Conservation (phyloP, 2,329 filamentous ascomycete genomes). For the Colletotrichum sp. region DNA sequence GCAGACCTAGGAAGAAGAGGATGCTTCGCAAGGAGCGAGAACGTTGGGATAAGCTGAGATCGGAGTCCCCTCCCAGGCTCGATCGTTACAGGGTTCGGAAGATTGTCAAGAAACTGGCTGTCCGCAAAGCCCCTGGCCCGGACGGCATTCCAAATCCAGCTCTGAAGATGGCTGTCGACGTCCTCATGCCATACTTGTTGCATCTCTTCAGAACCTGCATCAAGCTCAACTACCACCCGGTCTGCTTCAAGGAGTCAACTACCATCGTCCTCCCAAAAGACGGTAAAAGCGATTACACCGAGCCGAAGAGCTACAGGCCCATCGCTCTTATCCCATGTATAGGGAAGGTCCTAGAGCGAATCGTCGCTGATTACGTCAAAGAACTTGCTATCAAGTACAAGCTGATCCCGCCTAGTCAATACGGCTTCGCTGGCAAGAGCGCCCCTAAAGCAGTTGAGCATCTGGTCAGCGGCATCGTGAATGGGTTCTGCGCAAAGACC, state of each 20-base stretch:
- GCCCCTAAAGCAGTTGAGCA: background rate
- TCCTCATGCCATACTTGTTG: background rate
- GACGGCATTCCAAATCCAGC: background rate
- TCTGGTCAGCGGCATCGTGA: background rate
- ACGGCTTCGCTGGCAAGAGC: background rate
- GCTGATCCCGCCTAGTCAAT: background rate
- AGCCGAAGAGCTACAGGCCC: background rate
- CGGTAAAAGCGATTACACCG: background rate
- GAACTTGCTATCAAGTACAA: background rate
- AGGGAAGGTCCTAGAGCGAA: background rate
- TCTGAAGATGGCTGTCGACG: background rate
- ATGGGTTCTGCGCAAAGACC: background rate
- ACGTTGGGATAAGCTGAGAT: background rate
- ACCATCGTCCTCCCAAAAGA: background rate
- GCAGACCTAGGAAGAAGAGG: background rate
- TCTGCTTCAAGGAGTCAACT: background rate
- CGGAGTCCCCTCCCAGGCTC: background rate
- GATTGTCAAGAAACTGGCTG: background rate
- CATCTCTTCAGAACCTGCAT: background rate
- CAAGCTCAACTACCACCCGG: background rate
- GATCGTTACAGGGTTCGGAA: background rate
- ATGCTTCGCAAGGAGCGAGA: background rate
- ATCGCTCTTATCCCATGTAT: background rate
- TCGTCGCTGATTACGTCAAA: background rate
- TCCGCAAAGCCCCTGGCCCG: background rate